Evolutionary conservation across 1,284 basidiomycete species (phyloP), one percentile per base, ranked within the genome.

Genomic region (Austroboletus niveus): DNA sequence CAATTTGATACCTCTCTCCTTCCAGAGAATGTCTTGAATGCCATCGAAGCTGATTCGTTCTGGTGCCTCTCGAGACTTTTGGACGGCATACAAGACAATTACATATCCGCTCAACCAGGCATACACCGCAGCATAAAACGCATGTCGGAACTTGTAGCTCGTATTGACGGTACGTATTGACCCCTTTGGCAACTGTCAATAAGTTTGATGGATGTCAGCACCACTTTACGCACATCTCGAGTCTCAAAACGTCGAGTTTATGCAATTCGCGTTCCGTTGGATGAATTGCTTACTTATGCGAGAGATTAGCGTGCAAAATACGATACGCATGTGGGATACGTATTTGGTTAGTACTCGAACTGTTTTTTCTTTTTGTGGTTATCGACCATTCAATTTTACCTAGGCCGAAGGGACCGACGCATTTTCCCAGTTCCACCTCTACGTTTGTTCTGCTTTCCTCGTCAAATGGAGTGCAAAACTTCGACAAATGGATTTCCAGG

Each of bases 191-290:
- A 17, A 39, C 6, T 22, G 32, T 39, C 46, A 15, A 51, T 32
- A 31, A 49, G 17, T 15, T 29, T 34, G 22, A 43, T 42, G 8
- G 41, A 47, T 17, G n/a, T 45, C 55, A 94, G 91, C 87, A 20
- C 89, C 91, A 1, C 78, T 98, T 15, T 80, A 86, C 5, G 73
- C 82, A 2, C 94, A 98, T 71, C 78, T 98, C 35, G 87, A 89
- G 56, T 75, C 85, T 12, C 87, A 98, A 70, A 91, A 90, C 60
- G 94, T 98, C 60, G 94, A 98, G 73, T 98, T 96, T 65, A 96
- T 98, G 85, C 94, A 98, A 68, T 98, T 98, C 60, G 94, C 95
- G 38, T 98, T 98, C 72, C 79, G 95, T 45, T 98, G 94, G 94
- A 97, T 98, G 92, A 98, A 98, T 66, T 97, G 95, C 66, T 73